Evolutionary conservation across 805 yeast genomes (phyloP), one percentile per base, ranked within the genome.

Genomic region (Ogataea paraovalis): DNA sequence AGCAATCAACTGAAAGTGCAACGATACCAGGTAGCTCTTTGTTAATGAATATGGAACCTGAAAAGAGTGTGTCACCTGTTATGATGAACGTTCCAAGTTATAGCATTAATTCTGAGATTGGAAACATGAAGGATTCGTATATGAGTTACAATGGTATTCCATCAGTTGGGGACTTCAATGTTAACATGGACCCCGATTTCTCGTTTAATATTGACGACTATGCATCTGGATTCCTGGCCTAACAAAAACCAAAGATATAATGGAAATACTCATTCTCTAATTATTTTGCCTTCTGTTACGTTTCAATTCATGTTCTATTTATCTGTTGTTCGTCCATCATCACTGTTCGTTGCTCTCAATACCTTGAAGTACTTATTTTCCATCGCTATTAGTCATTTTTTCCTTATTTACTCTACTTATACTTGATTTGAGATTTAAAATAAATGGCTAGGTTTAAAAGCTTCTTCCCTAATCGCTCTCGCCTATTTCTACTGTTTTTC

Each of bases 131-230:
- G 28, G 30, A 28, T 8, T 12, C 36, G 5, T 43, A 37, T 28
- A 34, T 43, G 22, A 12, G 47, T 41, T 51, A 48, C 44, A 53
- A 50, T 18, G 32, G 30, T 23, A 41, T 36, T 19, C 42, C 37
- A 16, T 20, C 38, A n/a, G 21, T 34, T 6, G 21, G 13, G 4
- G 56, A 52, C 18, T 46, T 53, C 28, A 25, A 42, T 5, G 41
- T 37, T 20, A 48, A 46, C 22, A 28, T 54, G 22, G 59, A 55
- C 2, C 46, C 49, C 18, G 59, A 57, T 34, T 56, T 54, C 43
- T 59, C 63, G 9, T 59, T 59, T 48, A 56, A 49, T 45, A 53
- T 56, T 12, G 60, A 56, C 30, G 62, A 56, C 38, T 54, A 55
- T 44, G 48, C 40, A 27, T 10, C 50, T 7, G 54, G 52, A 20